Conservation (phyloP, 495 filamentous ascomycete genomes). For the Penicillium daleae region DNA sequence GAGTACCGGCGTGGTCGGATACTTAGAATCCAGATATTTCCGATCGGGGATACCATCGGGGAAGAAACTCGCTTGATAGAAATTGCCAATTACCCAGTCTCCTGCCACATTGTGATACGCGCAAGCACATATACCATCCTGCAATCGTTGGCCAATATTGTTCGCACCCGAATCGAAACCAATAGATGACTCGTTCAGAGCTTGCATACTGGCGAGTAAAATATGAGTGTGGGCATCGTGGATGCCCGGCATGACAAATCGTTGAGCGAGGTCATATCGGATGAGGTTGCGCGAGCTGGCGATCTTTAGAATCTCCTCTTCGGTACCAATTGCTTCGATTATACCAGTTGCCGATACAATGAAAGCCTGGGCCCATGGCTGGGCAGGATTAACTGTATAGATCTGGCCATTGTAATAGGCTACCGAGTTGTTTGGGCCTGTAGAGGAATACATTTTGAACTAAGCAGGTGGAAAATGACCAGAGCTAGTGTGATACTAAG, state of each 20-base stretch:
- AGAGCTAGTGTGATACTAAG: background rate
- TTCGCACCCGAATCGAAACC: background rate
- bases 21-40: background rate
- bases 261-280: background rate
- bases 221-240: background rate
- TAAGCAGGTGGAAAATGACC: background rate
- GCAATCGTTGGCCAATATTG: background rate
- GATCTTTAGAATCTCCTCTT: background rate
- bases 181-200: background rate
- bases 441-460: background rate
- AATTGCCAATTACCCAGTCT: conserved; percentile 5
- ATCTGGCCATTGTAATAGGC: background rate
- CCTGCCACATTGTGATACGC: conserved; percentile 3
- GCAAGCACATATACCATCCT: background rate
- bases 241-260: background rate
- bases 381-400: background rate
- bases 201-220: background rate
- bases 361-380: background rate
- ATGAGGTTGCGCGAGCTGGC: background rate
- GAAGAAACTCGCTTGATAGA: conserved; percentile 8
- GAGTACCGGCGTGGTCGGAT: background rate
- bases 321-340: background rate
- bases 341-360: background rate
- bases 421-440: background rate
- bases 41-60: background rate